Evolutionary conservation across 495 filamentous ascomycete species (phyloP).

Genomic region (Lophiotrema nucula): DNA sequence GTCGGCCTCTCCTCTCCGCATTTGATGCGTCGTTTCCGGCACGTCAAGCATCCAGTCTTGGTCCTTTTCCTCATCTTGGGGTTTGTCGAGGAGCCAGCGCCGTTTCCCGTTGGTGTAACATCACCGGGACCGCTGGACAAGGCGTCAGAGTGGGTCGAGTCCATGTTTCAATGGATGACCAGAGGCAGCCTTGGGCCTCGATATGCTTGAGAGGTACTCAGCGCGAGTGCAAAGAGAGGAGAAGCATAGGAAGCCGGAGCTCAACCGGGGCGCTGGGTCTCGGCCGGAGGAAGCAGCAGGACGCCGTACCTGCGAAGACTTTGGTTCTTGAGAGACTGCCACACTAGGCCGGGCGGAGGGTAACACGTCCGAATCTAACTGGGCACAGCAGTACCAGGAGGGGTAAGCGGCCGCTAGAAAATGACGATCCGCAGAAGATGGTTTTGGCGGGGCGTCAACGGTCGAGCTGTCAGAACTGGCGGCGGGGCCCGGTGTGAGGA

Average conservation of each 20-base stretch:
- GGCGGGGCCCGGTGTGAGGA: conserved; percentile 3
- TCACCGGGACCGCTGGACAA: conserved; percentile 7
- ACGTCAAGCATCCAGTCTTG: conserved; percentile 96
- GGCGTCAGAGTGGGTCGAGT: conserved; percentile 5
- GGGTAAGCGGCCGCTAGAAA: conserved; percentile 30
- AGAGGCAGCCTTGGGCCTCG: not conserved
- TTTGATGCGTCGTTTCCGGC: conserved; percentile 92
- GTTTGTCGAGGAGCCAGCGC: conserved; percentile 16
- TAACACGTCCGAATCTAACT: conserved; percentile 10
- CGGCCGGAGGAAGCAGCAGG: not conserved
- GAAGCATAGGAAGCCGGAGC: not conserved
- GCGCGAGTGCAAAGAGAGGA: conserved; percentile 1
- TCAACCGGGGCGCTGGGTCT: conserved; percentile 20
- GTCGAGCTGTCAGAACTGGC: conserved; percentile 31
- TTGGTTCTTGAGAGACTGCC: not conserved
- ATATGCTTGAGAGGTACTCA: not conserved
- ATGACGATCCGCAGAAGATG: conserved; percentile 22
- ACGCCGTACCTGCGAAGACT: conserved; percentile 2
- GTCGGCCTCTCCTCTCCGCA: conserved; percentile 93
- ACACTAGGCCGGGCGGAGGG: conserved; percentile 12
- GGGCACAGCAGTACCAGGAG: conserved; percentile 22
- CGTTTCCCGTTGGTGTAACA: conserved; percentile 15
- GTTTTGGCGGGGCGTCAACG: conserved; percentile 28
- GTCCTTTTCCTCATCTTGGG: conserved; percentile 68
- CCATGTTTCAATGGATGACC: conserved; percentile 1